Conservation (phyloP, 2,329 filamentous ascomycete genomes). For the Lasiodiplodia theobromae region DNA sequence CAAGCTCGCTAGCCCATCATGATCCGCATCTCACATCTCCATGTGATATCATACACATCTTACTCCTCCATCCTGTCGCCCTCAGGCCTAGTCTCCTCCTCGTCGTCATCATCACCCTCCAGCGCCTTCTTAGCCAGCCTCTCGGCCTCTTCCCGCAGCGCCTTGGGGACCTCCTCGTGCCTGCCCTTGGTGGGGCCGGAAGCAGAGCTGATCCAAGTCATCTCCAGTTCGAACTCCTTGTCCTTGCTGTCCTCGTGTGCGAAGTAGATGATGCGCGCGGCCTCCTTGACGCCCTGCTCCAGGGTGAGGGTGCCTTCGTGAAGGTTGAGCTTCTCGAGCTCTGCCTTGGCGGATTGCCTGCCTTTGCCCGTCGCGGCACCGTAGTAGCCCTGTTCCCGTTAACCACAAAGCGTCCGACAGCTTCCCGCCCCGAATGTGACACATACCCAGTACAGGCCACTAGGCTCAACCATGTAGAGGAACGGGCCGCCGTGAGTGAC, state of each 20-base stretch:
- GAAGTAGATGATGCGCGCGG: slow-evolving; percentile 94
- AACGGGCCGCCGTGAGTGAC: slow-evolving; percentile 86
- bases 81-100: slow-evolving; percentile 72
- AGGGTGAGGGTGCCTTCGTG: slow-evolving; percentile 77
- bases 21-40: slow-evolving; percentile 9
- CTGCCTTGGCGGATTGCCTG: slow-evolving; percentile 93
- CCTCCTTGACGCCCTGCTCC: slow-evolving; percentile 91
- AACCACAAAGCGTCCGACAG: slow-evolving; percentile 17
- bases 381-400: slow-evolving; percentile 77
- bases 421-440: neutral
- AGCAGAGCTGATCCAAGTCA: slow-evolving; percentile 93
- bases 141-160: slow-evolving; percentile 89
- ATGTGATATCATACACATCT: slow-evolving; percentile 28
- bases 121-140: slow-evolving; percentile 88
- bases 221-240: slow-evolving; percentile 99
- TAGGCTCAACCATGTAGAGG: slow-evolving; percentile 99
- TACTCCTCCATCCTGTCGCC: slow-evolving; percentile 90
- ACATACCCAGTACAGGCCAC: slow-evolving; percentile 87
- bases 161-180: slow-evolving; percentile 92
- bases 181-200: slow-evolving; percentile 90
- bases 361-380: slow-evolving; percentile 97
- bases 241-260: slow-evolving; percentile 99
- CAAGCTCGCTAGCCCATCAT: slow-evolving; percentile 18
- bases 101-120: slow-evolving; percentile 83
- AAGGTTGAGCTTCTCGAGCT: slow-evolving; percentile 97